Base-by-base conservation (phyloP, 441 rosid species). In the Syzygium syzygioides region DNA sequence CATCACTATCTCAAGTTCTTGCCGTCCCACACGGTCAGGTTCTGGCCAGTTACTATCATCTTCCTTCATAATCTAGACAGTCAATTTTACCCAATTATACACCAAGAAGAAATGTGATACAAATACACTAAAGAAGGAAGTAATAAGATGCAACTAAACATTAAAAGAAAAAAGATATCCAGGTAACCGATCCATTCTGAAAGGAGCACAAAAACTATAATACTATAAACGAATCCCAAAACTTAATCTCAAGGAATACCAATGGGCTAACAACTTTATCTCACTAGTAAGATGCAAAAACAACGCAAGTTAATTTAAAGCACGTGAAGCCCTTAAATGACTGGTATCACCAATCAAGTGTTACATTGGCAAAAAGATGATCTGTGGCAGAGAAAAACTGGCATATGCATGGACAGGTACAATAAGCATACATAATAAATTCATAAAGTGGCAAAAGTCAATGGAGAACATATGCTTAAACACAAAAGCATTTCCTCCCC, bases 21-120 rank as follows among this genome's bases (percentile, higher is more conserved):
- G 98, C 87, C 95, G 90, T 55, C 99, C 99, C 85, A 96, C 95
- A 79, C 99, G 96, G 90, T 98, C 98, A 60, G 99, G 99, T 90
- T 96, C 98, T 13, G 99, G 99, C 99, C 99, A 98, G 89, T 94
- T 97, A 89, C 91, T 94, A 91, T 96, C 99, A 90, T 98, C 98
- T 95, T 98, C 99, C 95, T 95, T 97, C 98, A 97, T 94, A 19
- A 98, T 96, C 99, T 98, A 89, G 18, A 90, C 87, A 53, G 59
- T 52, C 86, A 25, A 55, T 52, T 85, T 57, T 28, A 86, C 79
- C 50, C 59, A 86, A 89, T 55, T 52, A 76, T 76, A 37, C 83
- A 41, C 83, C 5, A 26, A 32, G 20, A 86, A 25, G 28, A 52
- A 20, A 28, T 52, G 14, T 34, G 45, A 6, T 20, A 30, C 59